These are phyloP conservation scores for Pezicula rhizophila DNA, from an alignment of 2,329 filamentous ascomycete genomes.

Conservation along the genomic window DNA sequence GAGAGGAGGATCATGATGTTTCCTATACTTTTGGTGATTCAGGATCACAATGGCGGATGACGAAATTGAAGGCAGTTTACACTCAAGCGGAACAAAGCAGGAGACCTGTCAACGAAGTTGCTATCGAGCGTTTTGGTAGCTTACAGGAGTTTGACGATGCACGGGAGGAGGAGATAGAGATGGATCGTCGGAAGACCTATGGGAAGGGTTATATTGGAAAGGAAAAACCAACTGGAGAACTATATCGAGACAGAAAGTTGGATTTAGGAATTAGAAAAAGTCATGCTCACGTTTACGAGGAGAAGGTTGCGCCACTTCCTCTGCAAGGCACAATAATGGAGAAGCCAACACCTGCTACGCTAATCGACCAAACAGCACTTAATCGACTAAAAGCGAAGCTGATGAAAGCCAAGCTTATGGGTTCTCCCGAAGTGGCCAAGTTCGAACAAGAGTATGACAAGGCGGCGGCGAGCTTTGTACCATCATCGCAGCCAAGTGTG, in stretches of 20 bases:
- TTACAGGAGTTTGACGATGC: conserved; percentile 86
- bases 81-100: conserved; percentile 68
- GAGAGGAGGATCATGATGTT: conserved; percentile 55
- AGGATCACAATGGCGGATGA: conserved; percentile 95
- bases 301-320: conserved; percentile 28
- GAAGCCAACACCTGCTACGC: conserved; percentile 41
- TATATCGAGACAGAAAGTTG: conserved; percentile 71
- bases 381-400: conserved; percentile 90
- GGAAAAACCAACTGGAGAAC: conserved; percentile 79
- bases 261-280: conserved; percentile 44
- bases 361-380: conserved; percentile 69
- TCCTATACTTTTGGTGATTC: conserved; percentile 83
- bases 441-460: conserved; percentile 81
- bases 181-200: conserved; percentile 77
- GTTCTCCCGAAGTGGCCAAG: conserved; percentile 65
- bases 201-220: conserved; percentile 80
- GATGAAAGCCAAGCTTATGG: conserved; percentile 89
- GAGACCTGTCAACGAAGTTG: conserved; percentile 72
- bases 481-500: conserved; percentile 48
- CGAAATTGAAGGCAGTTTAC: conserved; percentile 82
- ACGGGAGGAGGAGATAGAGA: conserved; percentile 83
- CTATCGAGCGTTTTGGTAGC: conserved; percentile 73
- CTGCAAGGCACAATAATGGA: conserved; percentile 54
- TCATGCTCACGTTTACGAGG: conserved; percentile 28
- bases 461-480: conserved; percentile 57